Evolutionary conservation across 495 filamentous ascomycete genomes (phyloP).

Genomic region (Penicillium argentinense): DNA sequence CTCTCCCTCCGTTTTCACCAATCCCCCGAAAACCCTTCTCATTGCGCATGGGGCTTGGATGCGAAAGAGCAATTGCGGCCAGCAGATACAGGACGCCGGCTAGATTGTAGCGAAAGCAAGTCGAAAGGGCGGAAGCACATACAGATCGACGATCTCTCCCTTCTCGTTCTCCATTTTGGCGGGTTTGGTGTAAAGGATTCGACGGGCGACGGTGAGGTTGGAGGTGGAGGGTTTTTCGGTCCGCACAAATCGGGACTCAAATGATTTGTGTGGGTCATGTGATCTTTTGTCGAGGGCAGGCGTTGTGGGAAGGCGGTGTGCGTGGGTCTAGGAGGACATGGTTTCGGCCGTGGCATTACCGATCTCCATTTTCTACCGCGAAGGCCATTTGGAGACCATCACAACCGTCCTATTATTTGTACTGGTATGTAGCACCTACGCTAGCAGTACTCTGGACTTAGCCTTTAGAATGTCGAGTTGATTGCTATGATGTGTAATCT

Average conservation of each 20-base stretch:
- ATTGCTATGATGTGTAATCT: conserved; percentile 8
- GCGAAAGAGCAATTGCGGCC: conserved; percentile 14
- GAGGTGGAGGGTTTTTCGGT: conserved; percentile 31
- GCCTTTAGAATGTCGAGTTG: too few relatives aligned
- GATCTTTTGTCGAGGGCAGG: conserved; percentile 46
- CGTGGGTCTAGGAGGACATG: conserved; percentile 11
- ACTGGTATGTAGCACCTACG: too few relatives aligned
- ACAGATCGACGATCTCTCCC: conserved; percentile 99
- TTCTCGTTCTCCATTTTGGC: conserved; percentile 93
- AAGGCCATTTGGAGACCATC: too few relatives aligned
- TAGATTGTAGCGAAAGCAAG: conserved; percentile 8
- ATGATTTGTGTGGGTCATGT: conserved; percentile 53
- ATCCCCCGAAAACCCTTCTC: background rate
- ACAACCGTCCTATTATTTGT: too few relatives aligned
- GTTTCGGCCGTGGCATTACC: conserved; percentile 25
- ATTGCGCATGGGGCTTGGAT: conserved; percentile 5
- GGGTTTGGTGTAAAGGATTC: conserved; percentile 41
- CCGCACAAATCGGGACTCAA: conserved; percentile 27
- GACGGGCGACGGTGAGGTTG: conserved; percentile 44
- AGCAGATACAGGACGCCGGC: conserved; percentile 21
- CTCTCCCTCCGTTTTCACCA: background rate
- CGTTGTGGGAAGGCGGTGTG: conserved; percentile 16
- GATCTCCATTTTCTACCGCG: background rate
- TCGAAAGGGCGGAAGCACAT: conserved; percentile 37
- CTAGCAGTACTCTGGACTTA: too few relatives aligned